These are phyloP conservation scores for Fragosphaeria purpurea DNA, from an alignment of 2,329 filamentous ascomycete species.

Conservation along the genomic window DNA sequence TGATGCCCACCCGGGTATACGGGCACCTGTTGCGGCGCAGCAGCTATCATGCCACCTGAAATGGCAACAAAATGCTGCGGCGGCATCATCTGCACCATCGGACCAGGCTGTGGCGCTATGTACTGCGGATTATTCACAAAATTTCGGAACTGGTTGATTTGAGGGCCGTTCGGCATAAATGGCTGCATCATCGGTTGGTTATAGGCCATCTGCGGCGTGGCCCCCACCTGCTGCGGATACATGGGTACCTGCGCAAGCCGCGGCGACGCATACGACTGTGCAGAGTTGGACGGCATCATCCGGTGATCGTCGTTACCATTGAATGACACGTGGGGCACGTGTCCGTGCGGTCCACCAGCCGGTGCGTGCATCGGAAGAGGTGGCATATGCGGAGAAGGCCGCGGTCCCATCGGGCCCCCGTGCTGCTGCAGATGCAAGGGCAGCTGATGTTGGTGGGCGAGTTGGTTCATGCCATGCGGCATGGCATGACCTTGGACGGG, in stretches of 20 bases:
- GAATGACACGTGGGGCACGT: conserved; percentile 54
- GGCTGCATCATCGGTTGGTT: conserved; percentile 62
- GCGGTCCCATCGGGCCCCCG: conserved; percentile 54
- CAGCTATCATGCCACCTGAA: conserved; percentile 58
- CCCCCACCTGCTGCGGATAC: conserved; percentile 59
- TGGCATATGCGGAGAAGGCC: conserved; percentile 64
- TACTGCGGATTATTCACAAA: conserved; percentile 66
- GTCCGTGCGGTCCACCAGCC: conserved; percentile 45
- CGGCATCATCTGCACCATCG: conserved; percentile 79
- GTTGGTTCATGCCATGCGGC: conserved; percentile 58
- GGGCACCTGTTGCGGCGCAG: conserved; percentile 58
- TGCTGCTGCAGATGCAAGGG: conserved; percentile 69
- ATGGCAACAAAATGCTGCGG: conserved; percentile 65
- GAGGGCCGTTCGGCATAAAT: conserved; percentile 59
- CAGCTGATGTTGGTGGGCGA: conserved; percentile 75
- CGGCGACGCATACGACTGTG: conserved; percentile 78
- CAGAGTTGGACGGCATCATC: conserved; percentile 79
- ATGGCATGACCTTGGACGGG: conserved; percentile 43
- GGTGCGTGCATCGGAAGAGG: conserved; percentile 68
- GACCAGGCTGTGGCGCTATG: conserved; percentile 56
- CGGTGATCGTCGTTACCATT: conserved; percentile 65
- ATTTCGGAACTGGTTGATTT: conserved; percentile 60
- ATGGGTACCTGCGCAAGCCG: conserved; percentile 62
- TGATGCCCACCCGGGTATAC: conserved; percentile 67
- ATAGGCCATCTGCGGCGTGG: conserved; percentile 60